Base-by-base conservation (phyloP, 106 monocot genomes). In the Xerophyta viscosa region DNA sequence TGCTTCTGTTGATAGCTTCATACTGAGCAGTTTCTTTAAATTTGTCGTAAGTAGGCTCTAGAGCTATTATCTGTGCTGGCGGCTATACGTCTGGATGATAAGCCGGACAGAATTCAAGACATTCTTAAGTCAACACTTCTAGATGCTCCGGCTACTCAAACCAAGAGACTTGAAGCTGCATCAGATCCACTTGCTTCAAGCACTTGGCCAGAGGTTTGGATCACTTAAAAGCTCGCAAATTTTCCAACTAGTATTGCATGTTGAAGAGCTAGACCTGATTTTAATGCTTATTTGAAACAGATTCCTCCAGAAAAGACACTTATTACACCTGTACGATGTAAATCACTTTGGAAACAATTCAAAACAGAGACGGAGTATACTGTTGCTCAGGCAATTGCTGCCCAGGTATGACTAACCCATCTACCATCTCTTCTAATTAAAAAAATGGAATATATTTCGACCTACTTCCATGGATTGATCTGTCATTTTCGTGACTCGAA, bases 261-360 rank as follows among this genome's bases (percentile, higher is more conserved):
- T 33, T 5, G 7, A 33, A 33, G 33, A 11, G 11, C 11, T 11
- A 33, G 7, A 33, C 7, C 5, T 33, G 33, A 33, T 5, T n/a
- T 25, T 31, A 13, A 13, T 49, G 15, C 33, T 25, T 56, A 6
- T 62, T 3, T 58, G 19, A 8, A 26, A 24, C 67, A 91, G 91
- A 66, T 91, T 33, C 15, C 75, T 65, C 60, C 55, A 21, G 57
- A 63, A 12, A 62, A 82, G 52, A 70, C 63, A 6, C 29, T 91
- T 66, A 76, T 91, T 22, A 72, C 85, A 39, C 86, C 86, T 15
- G 66, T 73, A 31, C 75, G 78, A 24, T 91, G 91, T 26, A 86
- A 86, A 60, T 72, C 75, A 27, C 52, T 85, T 49, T 86, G 91
- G 91, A 75, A 63, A 51, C 78, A 91, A 46, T 86, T 91, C 41